phyloP scores from a whole-genome alignment of 257 asterid species.

The Solanum pennellii region DNA sequence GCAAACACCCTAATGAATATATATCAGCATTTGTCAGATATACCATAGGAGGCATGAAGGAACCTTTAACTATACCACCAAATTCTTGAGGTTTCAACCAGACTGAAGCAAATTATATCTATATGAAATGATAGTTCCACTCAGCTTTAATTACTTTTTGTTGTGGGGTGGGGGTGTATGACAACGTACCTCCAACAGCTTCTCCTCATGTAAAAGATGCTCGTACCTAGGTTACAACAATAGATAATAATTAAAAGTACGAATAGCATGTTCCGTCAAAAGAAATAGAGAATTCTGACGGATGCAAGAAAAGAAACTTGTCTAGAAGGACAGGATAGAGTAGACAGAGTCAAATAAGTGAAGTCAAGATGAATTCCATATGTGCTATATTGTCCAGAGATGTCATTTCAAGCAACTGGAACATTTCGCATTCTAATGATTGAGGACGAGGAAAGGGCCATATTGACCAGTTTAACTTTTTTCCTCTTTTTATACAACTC shows the following conservation, averaged over 20 bases:
- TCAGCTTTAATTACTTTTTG: neutral
- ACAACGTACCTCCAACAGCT: constrained; percentile 72
- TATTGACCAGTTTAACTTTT: neutral
- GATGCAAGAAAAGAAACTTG: neutral
- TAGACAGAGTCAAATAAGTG: neutral
- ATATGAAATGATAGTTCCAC: neutral
- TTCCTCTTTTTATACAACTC: neutral
- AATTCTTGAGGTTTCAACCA: neutral
- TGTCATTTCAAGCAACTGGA: neutral
- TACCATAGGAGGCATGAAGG: neutral
- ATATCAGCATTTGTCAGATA: neutral
- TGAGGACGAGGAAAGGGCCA: neutral
- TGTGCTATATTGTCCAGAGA: neutral
- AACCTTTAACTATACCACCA: neutral
- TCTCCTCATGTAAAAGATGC: constrained; percentile 73
- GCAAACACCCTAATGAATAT: neutral
- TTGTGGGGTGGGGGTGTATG: neutral
- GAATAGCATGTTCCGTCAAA: neutral
- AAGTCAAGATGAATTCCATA: neutral
- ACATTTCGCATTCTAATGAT: neutral
- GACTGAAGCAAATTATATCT: neutral
- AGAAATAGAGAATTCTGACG: neutral
- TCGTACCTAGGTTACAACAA: constrained; percentile 42
- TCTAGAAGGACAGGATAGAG: neutral
- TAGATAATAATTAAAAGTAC: neutral